Evolutionary conservation across 2,329 filamentous ascomycete species (phyloP).

Genomic region (Aspergillus phoenicis): DNA sequence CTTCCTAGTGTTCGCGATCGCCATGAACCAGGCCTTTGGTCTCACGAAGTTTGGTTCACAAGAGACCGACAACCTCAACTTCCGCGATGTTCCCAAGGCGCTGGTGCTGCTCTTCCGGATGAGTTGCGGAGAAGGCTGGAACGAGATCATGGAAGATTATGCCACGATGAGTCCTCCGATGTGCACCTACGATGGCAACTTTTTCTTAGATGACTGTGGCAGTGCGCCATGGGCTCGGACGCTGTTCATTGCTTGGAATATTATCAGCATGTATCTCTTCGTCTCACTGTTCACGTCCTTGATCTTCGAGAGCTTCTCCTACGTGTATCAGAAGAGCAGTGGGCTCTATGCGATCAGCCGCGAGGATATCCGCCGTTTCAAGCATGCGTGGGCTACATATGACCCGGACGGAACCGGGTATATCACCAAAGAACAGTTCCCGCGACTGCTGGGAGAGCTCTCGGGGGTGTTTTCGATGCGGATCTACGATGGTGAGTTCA

Average conservation of each 20-base stretch:
- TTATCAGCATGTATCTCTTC: slow-evolving; percentile 99
- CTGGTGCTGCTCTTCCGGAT: slow-evolving; percentile 90
- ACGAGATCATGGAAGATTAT: slow-evolving; percentile 94
- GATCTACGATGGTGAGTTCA: slow-evolving; percentile 89
- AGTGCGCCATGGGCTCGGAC: slow-evolving; percentile 84
- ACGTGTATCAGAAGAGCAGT: slow-evolving; percentile 95
- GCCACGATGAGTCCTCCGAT: slow-evolving; percentile 76
- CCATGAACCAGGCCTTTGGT: slow-evolving; percentile 92
- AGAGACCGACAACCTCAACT: slow-evolving; percentile 80
- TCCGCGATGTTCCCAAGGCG: slow-evolving; percentile 90
- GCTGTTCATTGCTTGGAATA: slow-evolving; percentile 96
- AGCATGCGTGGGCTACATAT: slow-evolving; percentile 95
- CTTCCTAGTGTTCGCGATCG: slow-evolving; percentile 95
- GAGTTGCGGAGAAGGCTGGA: slow-evolving; percentile 96
- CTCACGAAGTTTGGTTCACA: slow-evolving; percentile 80
- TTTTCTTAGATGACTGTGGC: slow-evolving; percentile 90
- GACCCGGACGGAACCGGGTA: slow-evolving; percentile 90
- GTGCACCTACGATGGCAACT: slow-evolving; percentile 71
- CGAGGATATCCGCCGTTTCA: slow-evolving; percentile 94
- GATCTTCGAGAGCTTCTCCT: slow-evolving; percentile 99
- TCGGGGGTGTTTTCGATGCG: slow-evolving; percentile 97
- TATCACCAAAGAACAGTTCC: slow-evolving; percentile 87
- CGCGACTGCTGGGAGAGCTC: slow-evolving; percentile 81
- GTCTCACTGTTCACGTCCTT: slow-evolving; percentile 97
- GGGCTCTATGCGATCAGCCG: slow-evolving; percentile 87